Evolutionary conservation across 345 rosid species (phyloP), one percentile per base, ranked within the genome.

Genomic region (Zanthoxylum bungeanum): DNA sequence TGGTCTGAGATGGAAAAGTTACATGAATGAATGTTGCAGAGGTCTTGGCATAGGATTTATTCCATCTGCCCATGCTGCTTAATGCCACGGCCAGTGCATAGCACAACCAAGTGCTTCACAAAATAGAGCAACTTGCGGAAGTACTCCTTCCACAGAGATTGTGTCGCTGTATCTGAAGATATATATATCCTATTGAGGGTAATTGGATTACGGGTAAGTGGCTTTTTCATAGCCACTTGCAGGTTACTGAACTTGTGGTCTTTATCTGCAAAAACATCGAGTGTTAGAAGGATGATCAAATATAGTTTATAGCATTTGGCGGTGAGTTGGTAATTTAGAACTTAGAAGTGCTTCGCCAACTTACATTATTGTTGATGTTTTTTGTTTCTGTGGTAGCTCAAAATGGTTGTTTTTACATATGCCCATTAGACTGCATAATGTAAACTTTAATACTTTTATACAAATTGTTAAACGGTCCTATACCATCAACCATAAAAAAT

Each of bases 1-100:
- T 86, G 83, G 85, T 68, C 88, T 22, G 69, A 82, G 66, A 66
- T 42, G 61, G 88, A 85, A 62, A 66, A 73, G 39, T 77, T 66
- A 68, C 75, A 46, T 21, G 83, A 81, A 69, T 83, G 75, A 63
- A 70, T 25, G 37, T 11, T 44, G 28, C 31, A 3, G 30, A 50
- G 52, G 27, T 63, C 17, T 40, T 60, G 24, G 37, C 34, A 25
- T 17, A 39, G 58, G 9, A 27, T 40, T 39, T 39, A 22, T 46
- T 28, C 11, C 7, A 2, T 27, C 30, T 5, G 31, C 42, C 24
- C 24, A 22, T 66, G 56, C 44, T 47, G 34, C 25, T 4, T 7
- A 39, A 42, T 3, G 50, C 68, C 42, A 42, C 47, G n/a, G n/a
- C 9, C 34, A 16, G 19, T 27, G 7, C 1, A 30, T 37, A 31